Conservation (phyloP, 192 early-diverging fungal species). For the Coemansia sp. region DNA sequence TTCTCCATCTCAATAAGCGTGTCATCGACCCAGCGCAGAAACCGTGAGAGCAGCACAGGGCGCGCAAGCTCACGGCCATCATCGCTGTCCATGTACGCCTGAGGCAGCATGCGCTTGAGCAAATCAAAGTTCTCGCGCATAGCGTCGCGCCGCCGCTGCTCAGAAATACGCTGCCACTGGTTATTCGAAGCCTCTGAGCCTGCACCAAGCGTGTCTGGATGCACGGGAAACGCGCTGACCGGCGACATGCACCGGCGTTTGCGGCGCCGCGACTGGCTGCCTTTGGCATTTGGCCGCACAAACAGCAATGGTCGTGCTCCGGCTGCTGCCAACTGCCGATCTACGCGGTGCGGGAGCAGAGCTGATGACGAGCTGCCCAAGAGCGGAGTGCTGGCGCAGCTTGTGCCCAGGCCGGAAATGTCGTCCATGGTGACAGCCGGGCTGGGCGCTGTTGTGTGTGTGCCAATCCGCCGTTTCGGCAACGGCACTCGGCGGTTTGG, state of each 20-base stretch:
- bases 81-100: slow-evolving; percentile 49
- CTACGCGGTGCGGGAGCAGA: slow-evolving; percentile 45
- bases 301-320: slow-evolving; percentile 48
- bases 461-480: neutral
- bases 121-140: slow-evolving; percentile 57
- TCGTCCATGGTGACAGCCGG: slow-evolving; percentile 5
- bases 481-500: no score
- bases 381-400: slow-evolving; percentile 19
- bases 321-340: slow-evolving; percentile 44
- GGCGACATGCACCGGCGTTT: slow-evolving; percentile 43
- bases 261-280: slow-evolving; percentile 33
- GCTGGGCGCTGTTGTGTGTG: slow-evolving; percentile 7
- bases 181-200: slow-evolving; percentile 8
- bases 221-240: neutral
- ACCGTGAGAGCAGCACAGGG: slow-evolving; percentile 50
- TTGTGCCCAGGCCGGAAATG: neutral
- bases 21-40: slow-evolving; percentile 55
- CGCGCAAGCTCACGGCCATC: slow-evolving; percentile 54
- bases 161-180: slow-evolving; percentile 54
- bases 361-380: slow-evolving; percentile 8
- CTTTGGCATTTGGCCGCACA: slow-evolving; percentile 40
- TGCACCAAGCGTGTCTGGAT: neutral
- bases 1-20: slow-evolving; percentile 55
- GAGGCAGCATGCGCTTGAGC: slow-evolving; percentile 56
- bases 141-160: slow-evolving; percentile 50